Conservation (phyloP, 2,329 filamentous ascomycete species). For the Setomelanomma holmii region DNA sequence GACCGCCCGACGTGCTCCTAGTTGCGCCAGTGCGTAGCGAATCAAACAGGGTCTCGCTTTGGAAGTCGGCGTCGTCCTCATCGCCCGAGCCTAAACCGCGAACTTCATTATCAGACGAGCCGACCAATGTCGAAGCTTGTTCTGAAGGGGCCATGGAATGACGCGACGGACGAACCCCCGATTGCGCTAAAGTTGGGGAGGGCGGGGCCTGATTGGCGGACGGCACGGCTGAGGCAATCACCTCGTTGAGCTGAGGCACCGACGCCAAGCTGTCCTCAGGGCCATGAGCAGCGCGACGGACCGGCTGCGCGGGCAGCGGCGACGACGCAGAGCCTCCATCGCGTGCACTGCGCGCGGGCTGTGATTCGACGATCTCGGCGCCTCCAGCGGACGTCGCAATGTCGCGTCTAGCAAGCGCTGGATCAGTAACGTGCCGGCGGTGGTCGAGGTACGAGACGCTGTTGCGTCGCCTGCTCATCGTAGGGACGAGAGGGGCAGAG, state of each 20-base stretch:
- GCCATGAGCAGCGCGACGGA: constrained; percentile 25
- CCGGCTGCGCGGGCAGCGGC: constrained; percentile 32
- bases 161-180: constrained; percentile 55
- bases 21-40: constrained; percentile 76
- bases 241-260: constrained; percentile 39
- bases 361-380: constrained; percentile 15
- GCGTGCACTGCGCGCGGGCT: constrained; percentile 14
- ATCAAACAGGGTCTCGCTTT: constrained; percentile 79
- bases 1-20: constrained; percentile 65
- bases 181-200: constrained; percentile 44
- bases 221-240: constrained; percentile 35
- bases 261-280: constrained; percentile 35
- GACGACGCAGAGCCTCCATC: constrained; percentile 29
- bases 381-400: constrained; percentile 37
- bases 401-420: constrained; percentile 35
- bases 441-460: constrained; percentile 45
- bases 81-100: constrained; percentile 72
- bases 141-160: constrained; percentile 65
- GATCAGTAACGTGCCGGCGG: constrained; percentile 48
- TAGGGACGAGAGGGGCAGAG: constrained; percentile 42
- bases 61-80: constrained; percentile 79
- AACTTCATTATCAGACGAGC: constrained; percentile 70
- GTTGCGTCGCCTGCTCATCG: constrained; percentile 49
- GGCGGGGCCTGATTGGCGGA: constrained; percentile 44
- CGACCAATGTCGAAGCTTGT: constrained; percentile 69